These are phyloP conservation scores for Trypanosoma caninum DNA, from an alignment of 208 protist species.

Conservation along the genomic window DNA sequence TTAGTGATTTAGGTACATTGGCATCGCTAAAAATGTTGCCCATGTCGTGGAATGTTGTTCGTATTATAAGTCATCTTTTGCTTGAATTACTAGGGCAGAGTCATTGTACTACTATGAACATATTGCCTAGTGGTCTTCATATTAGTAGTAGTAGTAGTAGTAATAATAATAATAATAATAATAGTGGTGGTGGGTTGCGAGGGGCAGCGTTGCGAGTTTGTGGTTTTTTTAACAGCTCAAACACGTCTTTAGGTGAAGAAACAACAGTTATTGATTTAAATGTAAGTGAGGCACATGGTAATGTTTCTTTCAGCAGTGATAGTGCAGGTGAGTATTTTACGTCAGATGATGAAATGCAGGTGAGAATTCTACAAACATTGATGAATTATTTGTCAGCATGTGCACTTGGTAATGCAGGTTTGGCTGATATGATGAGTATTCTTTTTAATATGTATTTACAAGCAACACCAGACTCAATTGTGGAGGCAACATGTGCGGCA, in stretches of 20 bases:
- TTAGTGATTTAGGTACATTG: conserved; percentile 68
- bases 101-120: not conserved
- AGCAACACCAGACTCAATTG: conserved; percentile 38
- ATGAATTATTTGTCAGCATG: conserved; percentile 55
- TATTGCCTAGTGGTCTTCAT: not conserved
- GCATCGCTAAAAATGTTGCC: conserved; percentile 61
- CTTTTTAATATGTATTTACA: conserved; percentile 55
- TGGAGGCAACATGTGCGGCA: conserved; percentile 63
- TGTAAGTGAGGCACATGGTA: not conserved
- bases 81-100: conserved; percentile 20
- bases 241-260: not conserved
- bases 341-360: conserved; percentile 54
- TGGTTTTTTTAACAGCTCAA: too few relatives aligned
- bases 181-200: not conserved
- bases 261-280: not conserved
- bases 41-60: conserved; percentile 33
- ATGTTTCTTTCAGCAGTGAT: not conserved
- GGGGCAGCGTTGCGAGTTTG: too few relatives aligned
- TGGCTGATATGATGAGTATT: conserved; percentile 49
- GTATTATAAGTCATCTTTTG: conserved; percentile 47
- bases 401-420: conserved; percentile 28
- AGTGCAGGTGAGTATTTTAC: not conserved
- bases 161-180: not conserved
- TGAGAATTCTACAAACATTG: conserved; percentile 54
- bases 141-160: not conserved